A percentile compares a stretch with the other conserved stretches of the same genome.
Evolutionary conservation across 352 stramenopile species (phyloP).

Genomic region (Phytophthora ramorum): DNA sequence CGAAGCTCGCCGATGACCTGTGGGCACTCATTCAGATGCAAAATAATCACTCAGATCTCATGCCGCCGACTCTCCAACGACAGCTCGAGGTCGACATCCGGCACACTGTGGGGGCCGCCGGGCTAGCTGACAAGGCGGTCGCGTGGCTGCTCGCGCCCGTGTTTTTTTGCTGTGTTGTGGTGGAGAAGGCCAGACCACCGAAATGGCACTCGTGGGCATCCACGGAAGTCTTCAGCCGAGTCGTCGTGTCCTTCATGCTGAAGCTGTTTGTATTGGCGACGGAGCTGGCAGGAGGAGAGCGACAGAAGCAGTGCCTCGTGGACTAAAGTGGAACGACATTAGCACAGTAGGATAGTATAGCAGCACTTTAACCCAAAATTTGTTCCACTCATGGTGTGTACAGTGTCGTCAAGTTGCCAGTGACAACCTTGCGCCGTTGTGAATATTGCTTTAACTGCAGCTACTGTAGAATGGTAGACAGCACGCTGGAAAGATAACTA

Average conservation of each 20-base stretch:
- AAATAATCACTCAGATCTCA: not conserved
- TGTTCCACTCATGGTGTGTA: too few species aligned
- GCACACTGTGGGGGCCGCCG: not conserved
- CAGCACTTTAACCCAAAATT: not conserved
- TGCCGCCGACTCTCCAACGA: constrained; percentile 2
- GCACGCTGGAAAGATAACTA: too few species aligned
- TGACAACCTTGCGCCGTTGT: too few species aligned
- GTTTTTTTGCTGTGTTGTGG: constrained; percentile 53
- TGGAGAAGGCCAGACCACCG: constrained; percentile 32
- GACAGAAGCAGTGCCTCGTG: not conserved
- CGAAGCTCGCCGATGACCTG: constrained; percentile 3
- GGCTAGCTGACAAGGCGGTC: constrained; percentile 35
- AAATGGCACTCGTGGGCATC: constrained; percentile 24
- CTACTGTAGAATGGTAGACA: too few species aligned
- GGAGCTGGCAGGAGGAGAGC: not conserved
- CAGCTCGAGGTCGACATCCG: constrained; percentile 1
- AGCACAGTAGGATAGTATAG: not conserved
- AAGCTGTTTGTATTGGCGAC: constrained; percentile 34
- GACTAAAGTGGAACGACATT: constrained; percentile 13
- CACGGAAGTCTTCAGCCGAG: constrained; percentile 48
- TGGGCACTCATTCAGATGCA: constrained; percentile 5
- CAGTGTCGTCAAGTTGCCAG: too few species aligned
- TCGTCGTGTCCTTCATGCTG: constrained; percentile 55
- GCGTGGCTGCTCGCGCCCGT: constrained; percentile 45
- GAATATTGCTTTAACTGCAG: too few species aligned